Conservation (phyloP, 176 grass and related monocot species). For the Aegilops longissima region DNA sequence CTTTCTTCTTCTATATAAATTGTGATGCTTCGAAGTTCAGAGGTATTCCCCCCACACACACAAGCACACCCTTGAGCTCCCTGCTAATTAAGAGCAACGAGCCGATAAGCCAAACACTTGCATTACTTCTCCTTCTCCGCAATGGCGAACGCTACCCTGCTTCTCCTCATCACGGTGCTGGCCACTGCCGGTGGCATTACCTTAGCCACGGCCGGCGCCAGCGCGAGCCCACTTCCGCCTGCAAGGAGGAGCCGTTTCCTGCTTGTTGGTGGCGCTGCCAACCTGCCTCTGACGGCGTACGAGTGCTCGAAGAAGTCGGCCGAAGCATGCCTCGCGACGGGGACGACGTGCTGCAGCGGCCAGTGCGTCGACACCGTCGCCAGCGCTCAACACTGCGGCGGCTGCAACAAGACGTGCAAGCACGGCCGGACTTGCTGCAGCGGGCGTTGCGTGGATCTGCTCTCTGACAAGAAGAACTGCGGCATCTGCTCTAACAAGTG, state of each 20-base stretch:
- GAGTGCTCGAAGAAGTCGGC: slow-evolving; percentile 24
- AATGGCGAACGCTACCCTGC: neutral
- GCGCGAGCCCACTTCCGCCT: neutral
- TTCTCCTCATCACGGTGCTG: neutral
- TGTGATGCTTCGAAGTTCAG: too few relatives aligned
- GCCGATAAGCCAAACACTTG: neutral
- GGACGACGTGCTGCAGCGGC: neutral
- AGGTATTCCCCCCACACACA: neutral
- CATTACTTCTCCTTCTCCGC: neutral
- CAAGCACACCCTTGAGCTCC: neutral
- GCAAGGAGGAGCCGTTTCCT: slow-evolving; percentile 26
- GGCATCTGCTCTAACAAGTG: neutral
- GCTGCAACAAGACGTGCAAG: neutral
- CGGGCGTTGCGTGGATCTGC: neutral
- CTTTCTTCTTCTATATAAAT: neutral
- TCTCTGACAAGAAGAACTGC: neutral
- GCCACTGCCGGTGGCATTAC: neutral
- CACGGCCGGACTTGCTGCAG: neutral
- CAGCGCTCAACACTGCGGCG: neutral
- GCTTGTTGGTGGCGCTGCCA: neutral
- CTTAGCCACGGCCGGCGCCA: too few relatives aligned
- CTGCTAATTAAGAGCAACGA: neutral
- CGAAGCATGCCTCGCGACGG: slow-evolving; percentile 22
- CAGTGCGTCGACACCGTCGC: neutral
- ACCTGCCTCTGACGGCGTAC: neutral